Base-by-base conservation (phyloP, 108 stramenopile species). In the Mayamaea pseudoterrestris region DNA sequence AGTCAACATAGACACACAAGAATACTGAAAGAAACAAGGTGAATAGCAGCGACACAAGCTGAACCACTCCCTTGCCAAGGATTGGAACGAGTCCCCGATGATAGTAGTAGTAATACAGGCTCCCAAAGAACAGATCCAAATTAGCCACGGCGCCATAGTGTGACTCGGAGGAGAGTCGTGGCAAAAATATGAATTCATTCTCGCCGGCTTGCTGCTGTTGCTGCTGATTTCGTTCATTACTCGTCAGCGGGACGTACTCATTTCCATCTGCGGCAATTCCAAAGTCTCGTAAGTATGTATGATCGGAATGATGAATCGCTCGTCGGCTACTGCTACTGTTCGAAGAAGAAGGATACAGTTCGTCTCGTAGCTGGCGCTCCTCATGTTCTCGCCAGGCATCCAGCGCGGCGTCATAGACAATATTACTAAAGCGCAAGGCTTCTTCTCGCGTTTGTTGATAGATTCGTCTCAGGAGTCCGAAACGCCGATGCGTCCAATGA, bases 101-200 rank as follows among this genome's bases (percentile, higher is more conserved):
- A 46, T 88, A 80, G 58, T 93, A 94, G 55, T 92, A 95, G 26
- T 64, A 67, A 68, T 97, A 97, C 47, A 97, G 45, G 9, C 73
- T 68, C 7, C 62, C 55, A 48, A 94, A 82, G 57, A 93, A 96
- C 5, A 73, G 50, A 58, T 96, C 94, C 13, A 90, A 62, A 60
- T 96, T 86, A 5, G 83, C 57, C 1, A 87, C 84, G 7, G 73
- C 61, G 20, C 80, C 80, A 66, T 64, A 82, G 82, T 80, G 25
- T 60, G 55, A 46, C 63, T 61, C 2, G 72, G 74, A 22, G 56
- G 60, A 44, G n/a, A 79, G 65, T 16, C 44, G 39, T 41, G 71
- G 50, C n/a, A 85, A 53, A 25, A 85, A 60, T 1, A 85, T 72
- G 74, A 76, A 85, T 16, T 69, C 76, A 35, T 53, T 34, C 16